Percentiles rank a stretch among this genome's conserved stretches.
phyloP scores from a whole-genome alignment of 2,329 filamentous ascomycete genomes.

The Verticillium longisporum region DNA sequence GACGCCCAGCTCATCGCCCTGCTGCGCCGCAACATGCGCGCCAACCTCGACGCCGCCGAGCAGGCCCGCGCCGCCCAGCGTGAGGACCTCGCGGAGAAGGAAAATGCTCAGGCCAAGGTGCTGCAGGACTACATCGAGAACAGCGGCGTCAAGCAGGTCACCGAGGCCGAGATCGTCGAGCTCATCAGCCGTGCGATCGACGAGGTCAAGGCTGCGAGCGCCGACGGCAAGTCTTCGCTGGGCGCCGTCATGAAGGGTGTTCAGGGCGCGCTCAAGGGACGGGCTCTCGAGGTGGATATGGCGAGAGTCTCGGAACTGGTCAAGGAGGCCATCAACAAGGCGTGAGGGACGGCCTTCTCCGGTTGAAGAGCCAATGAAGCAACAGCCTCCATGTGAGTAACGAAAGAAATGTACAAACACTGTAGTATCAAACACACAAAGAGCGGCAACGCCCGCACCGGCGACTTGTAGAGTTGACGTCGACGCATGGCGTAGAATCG shows the following conservation, averaged over 20 bases:
- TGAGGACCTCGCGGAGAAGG: slow-evolving; percentile 63
- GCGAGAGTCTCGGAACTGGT: slow-evolving; percentile 54
- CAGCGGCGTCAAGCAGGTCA: slow-evolving; percentile 52
- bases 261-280: slow-evolving; percentile 49
- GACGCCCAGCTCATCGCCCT: slow-evolving; percentile 64
- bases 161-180: slow-evolving; percentile 49
- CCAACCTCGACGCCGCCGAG: slow-evolving; percentile 48
- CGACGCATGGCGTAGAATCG: background rate
- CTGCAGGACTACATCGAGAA: slow-evolving; percentile 57
- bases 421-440: background rate
- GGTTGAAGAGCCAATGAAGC: too few relatives aligned
- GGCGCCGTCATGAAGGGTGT: slow-evolving; percentile 60
- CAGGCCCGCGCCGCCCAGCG: slow-evolving; percentile 61
- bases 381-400: too few relatives aligned
- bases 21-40: slow-evolving; percentile 56
- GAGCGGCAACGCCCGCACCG: background rate
- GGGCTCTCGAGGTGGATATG: slow-evolving; percentile 60
- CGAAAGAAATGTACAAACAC: background rate
- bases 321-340: slow-evolving; percentile 36
- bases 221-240: slow-evolving; percentile 37
- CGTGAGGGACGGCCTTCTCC: too few relatives aligned
- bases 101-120: slow-evolving; percentile 58
- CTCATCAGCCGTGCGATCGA: slow-evolving; percentile 46
- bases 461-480: background rate
- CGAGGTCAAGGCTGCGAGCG: slow-evolving; percentile 39